phyloP scores from a whole-genome alignment of 2,329 filamentous ascomycete genomes.

The Phialophora tarda region DNA sequence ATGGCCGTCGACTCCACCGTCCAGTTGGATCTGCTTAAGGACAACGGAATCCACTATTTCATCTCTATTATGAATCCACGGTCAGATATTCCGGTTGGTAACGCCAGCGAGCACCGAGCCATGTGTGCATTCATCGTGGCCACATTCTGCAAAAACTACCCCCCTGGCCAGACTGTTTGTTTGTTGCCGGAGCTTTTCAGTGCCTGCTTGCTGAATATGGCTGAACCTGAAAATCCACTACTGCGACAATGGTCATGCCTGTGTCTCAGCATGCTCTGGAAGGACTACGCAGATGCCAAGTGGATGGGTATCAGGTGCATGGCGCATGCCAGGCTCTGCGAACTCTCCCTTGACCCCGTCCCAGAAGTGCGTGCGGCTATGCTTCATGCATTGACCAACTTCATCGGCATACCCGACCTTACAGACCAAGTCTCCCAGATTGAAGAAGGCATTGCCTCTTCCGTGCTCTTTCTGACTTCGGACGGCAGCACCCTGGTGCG shows the following conservation, averaged over 20 bases:
- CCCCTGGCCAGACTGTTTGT: constrained; percentile 88
- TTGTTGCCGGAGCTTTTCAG: constrained; percentile 76
- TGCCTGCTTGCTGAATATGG: constrained; percentile 81
- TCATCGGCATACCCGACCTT: constrained; percentile 89
- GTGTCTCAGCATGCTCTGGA: constrained; percentile 93
- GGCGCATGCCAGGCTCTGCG: constrained; percentile 79
- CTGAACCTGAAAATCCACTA: constrained; percentile 84
- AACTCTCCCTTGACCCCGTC: constrained; percentile 80
- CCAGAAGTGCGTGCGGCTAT: constrained; percentile 93
- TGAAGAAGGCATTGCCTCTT: constrained; percentile 88
- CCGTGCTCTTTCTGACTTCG: constrained; percentile 86
- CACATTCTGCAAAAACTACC: constrained; percentile 95
- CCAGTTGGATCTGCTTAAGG: constrained; percentile 91
- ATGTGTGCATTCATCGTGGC: constrained; percentile 99
- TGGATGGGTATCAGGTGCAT: constrained; percentile 92
- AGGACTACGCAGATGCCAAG: constrained; percentile 87
- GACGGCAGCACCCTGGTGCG: constrained; percentile 94
- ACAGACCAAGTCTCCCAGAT: constrained; percentile 89
- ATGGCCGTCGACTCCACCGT: constrained; percentile 93
- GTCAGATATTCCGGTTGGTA: constrained; percentile 81
- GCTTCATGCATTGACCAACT: constrained; percentile 90
- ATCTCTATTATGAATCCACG: constrained; percentile 86
- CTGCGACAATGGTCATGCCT: constrained; percentile 94
- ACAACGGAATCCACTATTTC: constrained; percentile 97
- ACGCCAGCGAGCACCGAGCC: constrained; percentile 91